Evolutionary conservation across 2,329 filamentous ascomycete genomes (phyloP), one percentile per base, ranked within the genome.

Genomic region (Hypoxylon sp.): DNA sequence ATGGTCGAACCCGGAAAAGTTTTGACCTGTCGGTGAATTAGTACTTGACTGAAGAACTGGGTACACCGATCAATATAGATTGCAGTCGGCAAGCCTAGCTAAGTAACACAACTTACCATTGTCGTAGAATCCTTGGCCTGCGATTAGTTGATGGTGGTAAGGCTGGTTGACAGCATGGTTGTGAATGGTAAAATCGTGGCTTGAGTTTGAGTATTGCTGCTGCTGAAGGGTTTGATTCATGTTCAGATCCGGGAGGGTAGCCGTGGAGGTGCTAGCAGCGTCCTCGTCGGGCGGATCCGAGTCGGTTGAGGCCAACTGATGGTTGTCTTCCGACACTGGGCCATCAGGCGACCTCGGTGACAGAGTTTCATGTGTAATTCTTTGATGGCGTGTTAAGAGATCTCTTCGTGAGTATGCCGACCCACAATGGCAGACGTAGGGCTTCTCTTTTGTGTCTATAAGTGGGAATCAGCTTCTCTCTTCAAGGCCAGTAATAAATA

Each of bases 391-490:
- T 52, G 81, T 83, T 69, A 84, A 73, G 13, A 84, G 75, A 71
- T 84, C 82, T 19, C 82, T 79, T 19, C 82, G 78, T 9, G 82
- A 80, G 69, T 84, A 84, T 1, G 82, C 81, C 10, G 81, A 80
- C 59, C 82, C 81, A 71, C 82, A 84, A 44, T 75, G 77, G 62
- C 82, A 84, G 19, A 82, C 66, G 67, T 83, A 84, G 1, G 82
- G 82, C 69, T 84, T 84, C 74, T 84, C 82, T 55, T 84, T 84
- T 60, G 82, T 84, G 71, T 84, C 82, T 84, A 69, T 22, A 26
- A 51, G 33, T 51, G 19, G 35, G 29, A 52, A 61, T 69, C 64
- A 71, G 66, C 37, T 37, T 47, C 37, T 53, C 44, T 42, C 35
- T 59, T n/a, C 60, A 52, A n/a, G 22, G 29, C 29, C 6, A 31